Evolutionary conservation across 148 eudicot species (phyloP), one percentile per base, ranked within the genome.

Genomic region (Silene latifolia): DNA sequence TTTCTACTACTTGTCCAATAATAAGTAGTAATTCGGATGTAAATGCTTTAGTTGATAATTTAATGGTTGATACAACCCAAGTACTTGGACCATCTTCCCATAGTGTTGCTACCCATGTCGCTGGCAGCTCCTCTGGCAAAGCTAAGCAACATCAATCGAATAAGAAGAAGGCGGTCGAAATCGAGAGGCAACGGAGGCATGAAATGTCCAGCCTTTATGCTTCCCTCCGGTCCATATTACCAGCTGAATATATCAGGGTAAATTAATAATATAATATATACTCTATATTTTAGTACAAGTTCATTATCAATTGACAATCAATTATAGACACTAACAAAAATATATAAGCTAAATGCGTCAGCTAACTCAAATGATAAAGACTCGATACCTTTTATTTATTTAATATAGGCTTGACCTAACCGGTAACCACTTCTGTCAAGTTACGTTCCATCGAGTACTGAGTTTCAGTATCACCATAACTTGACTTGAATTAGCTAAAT

Each of bases 151-250:
- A 3, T 67, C 70, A 67, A 20, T 42, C 53, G 15, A 24, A 32
- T 18, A 77, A 71, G 24, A 0, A 1, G 27, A 77, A 48, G 23
- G 74, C 80, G 17, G 15, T 71, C 6, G 75, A 77, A 12, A 44
- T 62, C 7, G 80, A 77, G 70, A 73, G 80, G 20, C 58, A 25
- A 29, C 25, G 80, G 17, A 77, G 80, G 67, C 74, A 63, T 3
- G 80, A 61, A 19, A 77, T 77, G 80, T 29, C 80, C 29, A 9
- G 59, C 23, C 63, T 77, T 6, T 71, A 62, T 61, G 21, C 59
- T 18, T 72, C 73, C n/a, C 74, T 77, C 46, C 74, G 80, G 21
- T 77, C 74, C 2, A 51, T 59, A 12, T 35, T 77, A n/a, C 80
- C 80, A 8, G 54, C 70, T 29, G 35, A 20, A 3, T 24, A 39